Evolutionary conservation across 129 eudicot species (phyloP).

Genomic region (Artemisia tridentata): DNA sequence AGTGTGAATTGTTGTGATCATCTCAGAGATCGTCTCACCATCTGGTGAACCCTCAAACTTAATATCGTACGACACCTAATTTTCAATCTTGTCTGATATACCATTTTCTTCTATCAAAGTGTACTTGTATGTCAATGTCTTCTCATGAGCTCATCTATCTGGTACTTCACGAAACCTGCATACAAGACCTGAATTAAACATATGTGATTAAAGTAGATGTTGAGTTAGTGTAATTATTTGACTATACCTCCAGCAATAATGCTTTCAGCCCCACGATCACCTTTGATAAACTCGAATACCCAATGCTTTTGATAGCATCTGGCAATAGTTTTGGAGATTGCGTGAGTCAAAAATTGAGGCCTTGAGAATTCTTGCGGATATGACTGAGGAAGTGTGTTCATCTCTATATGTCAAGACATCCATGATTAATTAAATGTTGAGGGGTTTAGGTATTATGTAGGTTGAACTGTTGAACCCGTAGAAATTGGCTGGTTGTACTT

Average conservation of each 20-base stretch:
- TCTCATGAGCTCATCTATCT: conserved; percentile 41
- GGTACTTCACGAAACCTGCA: conserved; percentile 37
- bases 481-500: too few species aligned
- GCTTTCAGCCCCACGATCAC: conserved; percentile 54
- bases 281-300: conserved; percentile 28
- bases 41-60: too few species aligned
- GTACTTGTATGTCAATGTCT: conserved; percentile 47
- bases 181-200: conserved; percentile 5
- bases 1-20: conserved; percentile 21
- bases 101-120: conserved; percentile 50
- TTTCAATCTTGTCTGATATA: conserved; percentile 27
- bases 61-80: too few species aligned
- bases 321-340: conserved; percentile 56
- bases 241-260: conserved; percentile 29
- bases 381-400: conserved; percentile 35
- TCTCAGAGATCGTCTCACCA: too few species aligned
- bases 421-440: too few species aligned
- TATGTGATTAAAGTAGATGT: background rate
- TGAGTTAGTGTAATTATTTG: too few species aligned
- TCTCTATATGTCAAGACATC: conserved; percentile 43
- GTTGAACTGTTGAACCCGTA: background rate
- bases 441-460: too few species aligned
- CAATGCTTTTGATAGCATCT: conserved; percentile 46
- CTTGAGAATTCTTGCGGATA: conserved; percentile 42
- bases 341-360: conserved; percentile 48